Evolutionary conservation across 2,329 filamentous ascomycete genomes (phyloP), one percentile per base, ranked within the genome.

Genomic region (Scytalidium sp.): DNA sequence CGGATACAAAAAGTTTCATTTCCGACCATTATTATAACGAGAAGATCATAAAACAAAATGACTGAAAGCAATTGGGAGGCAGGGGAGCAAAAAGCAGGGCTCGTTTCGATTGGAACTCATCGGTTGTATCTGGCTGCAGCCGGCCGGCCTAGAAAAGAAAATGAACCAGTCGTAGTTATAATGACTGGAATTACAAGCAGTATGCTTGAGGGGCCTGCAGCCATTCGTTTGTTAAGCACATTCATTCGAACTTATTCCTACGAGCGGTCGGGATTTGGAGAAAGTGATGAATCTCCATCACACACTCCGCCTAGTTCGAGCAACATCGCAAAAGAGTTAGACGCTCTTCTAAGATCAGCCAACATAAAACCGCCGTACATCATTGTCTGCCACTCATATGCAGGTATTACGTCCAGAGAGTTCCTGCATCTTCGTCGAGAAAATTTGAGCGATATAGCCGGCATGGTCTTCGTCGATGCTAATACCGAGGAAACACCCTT

Each of bases 391-490:
- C 57, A 60, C 39, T 60, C 55, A 1, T 55, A 49, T 52, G 54
- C 51, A 10, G 56, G 54, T 0, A 44, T 58, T 9, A 42, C 55
- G 4, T 36, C 13, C 8, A 49, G 47, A 1, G 51, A 59, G 44
- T 60, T 60, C 36, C 32, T 60, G 3, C 27, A 17, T 3, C 41
- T 46, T 2, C 36, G 41, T 7, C 29, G 19, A 8, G 20, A 46
- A 11, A 41, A 56, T 19, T n/a, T n/a, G n/a, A n/a, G n/a, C n/a
- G 7, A 27, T 7, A 42, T 60, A 11, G 50, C 43, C 3, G 58
- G 57, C 3, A 11, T 51, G 39, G 57, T 60, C 15, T 54, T 60
- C 23, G 52, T 60, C 3, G 58, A 60, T 27, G 51, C 50, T 2
- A 56, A 58, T 47, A 43, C 53, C 8, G 53, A 53, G 49, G 29